Base-by-base conservation (phyloP, 116 monocot genomes). In the Cymodocea nodosa region DNA sequence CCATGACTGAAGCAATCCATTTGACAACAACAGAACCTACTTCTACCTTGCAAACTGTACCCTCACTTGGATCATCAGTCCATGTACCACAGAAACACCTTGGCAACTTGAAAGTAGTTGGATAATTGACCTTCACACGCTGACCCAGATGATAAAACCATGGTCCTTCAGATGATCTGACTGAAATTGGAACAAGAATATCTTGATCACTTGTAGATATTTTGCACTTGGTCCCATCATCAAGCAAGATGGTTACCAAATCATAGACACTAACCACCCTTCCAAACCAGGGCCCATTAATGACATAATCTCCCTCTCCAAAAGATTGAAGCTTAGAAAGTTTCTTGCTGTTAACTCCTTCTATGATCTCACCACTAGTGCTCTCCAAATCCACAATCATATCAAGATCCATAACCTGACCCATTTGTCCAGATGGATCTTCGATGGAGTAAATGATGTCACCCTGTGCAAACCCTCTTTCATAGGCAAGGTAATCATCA, bases 261-360 rank as follows among this genome's bases (percentile, higher is more conserved):
- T 87, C 79, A 71, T 72, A 65, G 50, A 85, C 79, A 63, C 60
- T 73, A 7, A 65, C 64, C 62, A 95, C 85, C 69, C 73, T 78
- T 50, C 95, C 95, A 75, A 95, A 74, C 95, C 95, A 95, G 52
- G 75, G 61, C 10, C 83, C 83, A 62, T 74, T 68, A 65, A 90
- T 65, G 52, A 95, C 90, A 73, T 83, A 83, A 57, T 95, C 90
- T 7, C 87, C 85, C 22, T 71, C 51, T 54, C 53, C 63, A 71
- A 90, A 83, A 44, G 90, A 59, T 25, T 68, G 79, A n/a, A 95
- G 18, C 55, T 73, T 90, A 14, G 54, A 60, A 56, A 95, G 87
- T 54, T 60, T 79, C 76, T 83, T 87, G 62, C 83, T 81, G 73
- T 80, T 78, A n/a, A 95, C 76, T 59, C 65, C 78, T 59, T 87